phyloP scores from a whole-genome alignment of 345 rosid genomes.

The Triadica sebifera region DNA sequence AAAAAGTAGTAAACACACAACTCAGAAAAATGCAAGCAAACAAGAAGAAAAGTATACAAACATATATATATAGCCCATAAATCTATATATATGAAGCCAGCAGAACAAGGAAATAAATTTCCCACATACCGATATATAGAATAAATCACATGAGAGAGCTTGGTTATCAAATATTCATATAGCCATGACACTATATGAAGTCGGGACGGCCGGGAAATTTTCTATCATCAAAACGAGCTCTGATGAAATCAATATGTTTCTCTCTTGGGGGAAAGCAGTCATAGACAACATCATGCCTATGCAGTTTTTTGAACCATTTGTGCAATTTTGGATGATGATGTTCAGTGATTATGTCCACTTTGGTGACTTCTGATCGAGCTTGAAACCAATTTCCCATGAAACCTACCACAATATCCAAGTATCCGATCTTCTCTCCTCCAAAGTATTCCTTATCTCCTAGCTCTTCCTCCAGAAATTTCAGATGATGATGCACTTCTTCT shows the following conservation, averaged over 20 bases:
- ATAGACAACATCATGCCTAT: not conserved
- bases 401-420: not conserved
- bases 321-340: not conserved
- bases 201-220: too few relatives aligned
- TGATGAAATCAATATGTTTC: not conserved
- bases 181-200: too few relatives aligned
- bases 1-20: too few relatives aligned
- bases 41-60: too few relatives aligned
- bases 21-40: too few relatives aligned
- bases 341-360: not conserved
- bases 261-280: constrained; percentile 1
- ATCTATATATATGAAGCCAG: too few relatives aligned
- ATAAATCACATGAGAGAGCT: too few relatives aligned
- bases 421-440: too few relatives aligned
- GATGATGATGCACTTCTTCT: not conserved
- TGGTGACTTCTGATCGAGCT: not conserved
- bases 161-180: too few relatives aligned
- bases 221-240: not conserved
- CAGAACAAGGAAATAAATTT: too few relatives aligned
- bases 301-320: not conserved
- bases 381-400: not conserved
- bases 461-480: not conserved
- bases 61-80: too few relatives aligned
- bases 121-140: too few relatives aligned
- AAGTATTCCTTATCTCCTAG: not conserved